Percentiles rank a stretch among this genome's conserved stretches.
Evolutionary conservation across 2,329 filamentous ascomycete genomes (phyloP).

Genomic region (Xylaria sp.): DNA sequence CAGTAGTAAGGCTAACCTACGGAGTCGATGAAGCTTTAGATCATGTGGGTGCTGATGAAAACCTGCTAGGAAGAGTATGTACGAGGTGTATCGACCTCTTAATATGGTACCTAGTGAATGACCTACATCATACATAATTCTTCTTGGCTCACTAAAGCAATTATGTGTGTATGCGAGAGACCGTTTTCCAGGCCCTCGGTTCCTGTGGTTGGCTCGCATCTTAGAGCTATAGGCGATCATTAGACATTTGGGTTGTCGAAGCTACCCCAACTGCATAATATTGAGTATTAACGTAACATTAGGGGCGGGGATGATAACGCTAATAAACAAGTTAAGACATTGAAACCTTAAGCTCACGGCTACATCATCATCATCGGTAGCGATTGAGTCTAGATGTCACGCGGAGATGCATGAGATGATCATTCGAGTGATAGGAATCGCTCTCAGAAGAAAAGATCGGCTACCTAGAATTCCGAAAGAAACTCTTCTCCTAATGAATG

Average conservation of each 20-base stretch:
- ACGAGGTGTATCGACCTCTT: conserved; percentile 1
- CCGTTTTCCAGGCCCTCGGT: neutral
- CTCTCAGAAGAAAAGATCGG: too few species aligned
- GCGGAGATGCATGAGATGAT: too few species aligned
- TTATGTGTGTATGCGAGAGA: neutral
- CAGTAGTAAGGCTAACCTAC: neutral
- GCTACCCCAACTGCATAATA: conserved; percentile 3
- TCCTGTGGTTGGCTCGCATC: neutral
- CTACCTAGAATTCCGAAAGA: too few species aligned
- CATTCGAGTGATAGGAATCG: too few species aligned
- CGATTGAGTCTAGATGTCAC: too few species aligned
- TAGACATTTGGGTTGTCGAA: conserved; percentile 6
- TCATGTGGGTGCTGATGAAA: neutral
- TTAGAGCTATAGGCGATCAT: conserved; percentile 16
- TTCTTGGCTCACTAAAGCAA: neutral
- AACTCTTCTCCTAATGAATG: too few species aligned
- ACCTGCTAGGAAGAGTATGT: conserved; percentile 6
- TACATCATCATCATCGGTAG: neutral
- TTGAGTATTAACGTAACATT: conserved; percentile 18
- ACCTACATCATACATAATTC: neutral
- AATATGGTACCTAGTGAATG: too few species aligned
- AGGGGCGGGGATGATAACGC: conserved; percentile 24
- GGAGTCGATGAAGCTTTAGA: neutral
- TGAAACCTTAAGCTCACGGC: neutral
- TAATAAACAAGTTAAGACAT: neutral